Conservation (phyloP, 2,329 filamentous ascomycete species). For the Penicillium brevicompactum region DNA sequence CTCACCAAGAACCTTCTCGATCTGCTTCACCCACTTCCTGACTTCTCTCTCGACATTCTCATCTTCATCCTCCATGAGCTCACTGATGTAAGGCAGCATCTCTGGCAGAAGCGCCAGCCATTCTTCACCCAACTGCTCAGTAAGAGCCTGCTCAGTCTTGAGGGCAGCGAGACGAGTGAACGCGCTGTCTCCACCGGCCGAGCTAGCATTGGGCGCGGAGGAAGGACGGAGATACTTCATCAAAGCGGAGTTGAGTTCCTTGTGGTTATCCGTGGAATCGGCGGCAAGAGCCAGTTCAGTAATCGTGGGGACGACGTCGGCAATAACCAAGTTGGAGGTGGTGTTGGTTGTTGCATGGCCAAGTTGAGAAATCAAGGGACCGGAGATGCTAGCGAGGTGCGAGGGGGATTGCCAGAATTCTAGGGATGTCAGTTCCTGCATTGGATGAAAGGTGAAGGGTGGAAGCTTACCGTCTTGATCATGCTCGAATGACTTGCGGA, state of each 20-base stretch:
- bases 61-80: slow-evolving; percentile 94
- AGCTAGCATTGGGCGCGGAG: slow-evolving; percentile 28
- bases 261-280: slow-evolving; percentile 86
- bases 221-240: slow-evolving; percentile 74
- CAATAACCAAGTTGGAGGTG: slow-evolving; percentile 48
- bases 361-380: slow-evolving; percentile 71
- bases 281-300: slow-evolving; percentile 78
- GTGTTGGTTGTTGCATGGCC: slow-evolving; percentile 43
- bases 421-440: slow-evolving; percentile 20
- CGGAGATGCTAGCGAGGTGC: slow-evolving; percentile 75
- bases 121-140: slow-evolving; percentile 81
- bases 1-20: slow-evolving; percentile 88
- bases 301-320: slow-evolving; percentile 71
- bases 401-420: slow-evolving; percentile 92
- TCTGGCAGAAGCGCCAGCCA: slow-evolving; percentile 90
- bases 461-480: slow-evolving; percentile 71
- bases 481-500: slow-evolving; percentile 77
- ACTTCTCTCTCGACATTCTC: slow-evolving; percentile 90
- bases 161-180: slow-evolving; percentile 79
- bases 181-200: slow-evolving; percentile 57
- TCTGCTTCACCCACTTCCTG: slow-evolving; percentile 83
- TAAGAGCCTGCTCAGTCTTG: slow-evolving; percentile 77
- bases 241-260: slow-evolving; percentile 78
- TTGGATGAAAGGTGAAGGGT: neutral
- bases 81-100: slow-evolving; percentile 95